These are phyloP conservation scores for Penicillium sp. DNA, from an alignment of 2,329 filamentous ascomycete genomes.

Conservation along the genomic window DNA sequence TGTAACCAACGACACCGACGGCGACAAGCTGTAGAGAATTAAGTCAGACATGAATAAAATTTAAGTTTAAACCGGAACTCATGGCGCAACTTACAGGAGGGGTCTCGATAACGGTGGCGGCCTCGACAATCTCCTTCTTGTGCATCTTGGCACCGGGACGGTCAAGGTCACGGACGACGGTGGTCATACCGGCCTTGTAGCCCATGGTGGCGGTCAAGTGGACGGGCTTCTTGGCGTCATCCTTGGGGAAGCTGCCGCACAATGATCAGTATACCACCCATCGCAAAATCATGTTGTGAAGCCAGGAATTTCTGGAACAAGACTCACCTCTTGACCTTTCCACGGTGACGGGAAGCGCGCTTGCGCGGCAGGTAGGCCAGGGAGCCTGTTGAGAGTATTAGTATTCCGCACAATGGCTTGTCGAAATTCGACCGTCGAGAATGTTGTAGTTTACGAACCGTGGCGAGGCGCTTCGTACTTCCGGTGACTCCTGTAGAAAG, in stretches of 20 bases:
- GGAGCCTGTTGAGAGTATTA: slow-evolving; percentile 48
- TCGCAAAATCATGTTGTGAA: slow-evolving; percentile 11
- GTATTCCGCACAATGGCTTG: slow-evolving; percentile 29
- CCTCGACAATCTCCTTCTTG: slow-evolving; percentile 97
- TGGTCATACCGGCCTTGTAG: slow-evolving; percentile 99
- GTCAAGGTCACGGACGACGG: slow-evolving; percentile 98
- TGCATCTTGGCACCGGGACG: slow-evolving; percentile 98
- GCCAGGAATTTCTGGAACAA: slow-evolving; percentile 3
- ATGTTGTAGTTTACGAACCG: slow-evolving; percentile 75
- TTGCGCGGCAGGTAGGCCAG: slow-evolving; percentile 83
- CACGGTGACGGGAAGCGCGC: slow-evolving; percentile 87
- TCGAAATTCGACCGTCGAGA: slow-evolving; percentile 36
- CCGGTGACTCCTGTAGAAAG: slow-evolving; percentile 49
- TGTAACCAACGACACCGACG: slow-evolving; percentile 99
- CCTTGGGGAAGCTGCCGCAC: slow-evolving; percentile 84
- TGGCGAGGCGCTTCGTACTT: slow-evolving; percentile 88
- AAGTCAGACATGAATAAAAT: slow-evolving; percentile 3
- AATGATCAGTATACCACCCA: slow-evolving; percentile 29
- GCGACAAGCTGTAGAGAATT: slow-evolving; percentile 75
- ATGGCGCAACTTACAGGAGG: slow-evolving; percentile 71
- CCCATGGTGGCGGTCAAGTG: slow-evolving; percentile 97
- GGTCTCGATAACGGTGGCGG: slow-evolving; percentile 81
- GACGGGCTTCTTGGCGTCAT: slow-evolving; percentile 99
- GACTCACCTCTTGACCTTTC: slow-evolving; percentile 95
- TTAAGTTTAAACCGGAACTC: slow-evolving; percentile 16